Evolutionary conservation across 2,329 filamentous ascomycete genomes (phyloP).

Genomic region (Rutstroemia sydowiana): DNA sequence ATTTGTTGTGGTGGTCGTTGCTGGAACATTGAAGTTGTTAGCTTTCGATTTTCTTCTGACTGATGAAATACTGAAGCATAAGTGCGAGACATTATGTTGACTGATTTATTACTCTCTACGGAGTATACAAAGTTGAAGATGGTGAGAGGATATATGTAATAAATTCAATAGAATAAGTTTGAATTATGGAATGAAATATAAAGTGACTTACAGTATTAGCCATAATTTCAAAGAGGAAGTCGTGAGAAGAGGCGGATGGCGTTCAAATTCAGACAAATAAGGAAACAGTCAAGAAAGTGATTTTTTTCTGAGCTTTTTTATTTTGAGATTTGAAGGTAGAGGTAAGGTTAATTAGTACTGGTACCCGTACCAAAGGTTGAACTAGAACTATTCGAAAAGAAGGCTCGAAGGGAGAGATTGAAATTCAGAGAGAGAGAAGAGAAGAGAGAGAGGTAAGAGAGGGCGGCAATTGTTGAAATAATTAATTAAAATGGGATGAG

Average conservation of each 20-base stretch:
- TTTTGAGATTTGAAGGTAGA: too few species aligned
- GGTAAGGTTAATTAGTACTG: too few species aligned
- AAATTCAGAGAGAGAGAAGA: too few species aligned
- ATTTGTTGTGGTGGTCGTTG: constrained; percentile 30
- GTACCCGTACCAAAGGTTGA: too few species aligned
- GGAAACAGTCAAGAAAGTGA: constrained; percentile 4
- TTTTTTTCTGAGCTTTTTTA: constrained; percentile 3
- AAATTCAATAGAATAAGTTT: not conserved
- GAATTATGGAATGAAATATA: not conserved
- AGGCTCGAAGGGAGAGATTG: too few species aligned
- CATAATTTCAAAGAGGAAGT: constrained; percentile 12
- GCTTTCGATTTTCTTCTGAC: constrained; percentile 11
- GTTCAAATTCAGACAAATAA: constrained; percentile 2
- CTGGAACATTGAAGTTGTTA: constrained; percentile 22
- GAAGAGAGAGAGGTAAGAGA: too few species aligned
- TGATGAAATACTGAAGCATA: constrained; percentile 1
- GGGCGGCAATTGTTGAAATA: not conserved
- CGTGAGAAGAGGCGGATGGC: not conserved
- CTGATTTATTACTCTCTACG: not conserved
- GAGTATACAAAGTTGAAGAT: not conserved
- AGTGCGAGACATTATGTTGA: not conserved
- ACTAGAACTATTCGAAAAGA: too few species aligned
- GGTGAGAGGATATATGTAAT: not conserved
- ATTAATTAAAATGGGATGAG: not conserved
- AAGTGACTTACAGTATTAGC: constrained; percentile 9